Conservation (phyloP, 2,329 filamentous ascomycete species). For the Fusarium papillatum region DNA sequence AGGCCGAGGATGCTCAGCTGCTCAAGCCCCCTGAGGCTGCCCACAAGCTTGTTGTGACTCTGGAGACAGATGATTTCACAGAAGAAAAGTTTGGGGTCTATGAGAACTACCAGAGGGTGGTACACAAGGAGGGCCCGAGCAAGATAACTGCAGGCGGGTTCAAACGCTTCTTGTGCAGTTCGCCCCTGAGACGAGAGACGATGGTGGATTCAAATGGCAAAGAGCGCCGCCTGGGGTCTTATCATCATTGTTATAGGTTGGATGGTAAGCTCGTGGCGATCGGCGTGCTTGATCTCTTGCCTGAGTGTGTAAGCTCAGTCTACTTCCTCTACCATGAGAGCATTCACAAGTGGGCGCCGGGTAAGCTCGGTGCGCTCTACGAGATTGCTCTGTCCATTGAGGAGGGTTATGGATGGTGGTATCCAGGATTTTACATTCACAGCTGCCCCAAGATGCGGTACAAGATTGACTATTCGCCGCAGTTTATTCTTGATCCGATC, state of each 20-base stretch:
- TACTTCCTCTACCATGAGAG: constrained; percentile 88
- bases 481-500: constrained; percentile 80
- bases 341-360: constrained; percentile 77
- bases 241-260: constrained; percentile 85
- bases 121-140: constrained; percentile 75
- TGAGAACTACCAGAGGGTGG: constrained; percentile 79
- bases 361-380: constrained; percentile 81
- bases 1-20: constrained; percentile 70
- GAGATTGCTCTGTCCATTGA: constrained; percentile 81
- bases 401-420: constrained; percentile 81
- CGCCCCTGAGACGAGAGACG: constrained; percentile 69
- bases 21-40: constrained; percentile 73
- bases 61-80: constrained; percentile 79
- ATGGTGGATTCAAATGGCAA: constrained; percentile 61
- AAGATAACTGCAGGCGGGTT: constrained; percentile 75
- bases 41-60: constrained; percentile 76
- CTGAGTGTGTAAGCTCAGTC: constrained; percentile 83
- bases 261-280: constrained; percentile 83
- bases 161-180: constrained; percentile 79
- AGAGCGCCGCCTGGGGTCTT: constrained; percentile 75
- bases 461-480: constrained; percentile 84
- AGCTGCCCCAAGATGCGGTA: constrained; percentile 87
- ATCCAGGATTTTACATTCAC: constrained; percentile 87
- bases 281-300: constrained; percentile 82
- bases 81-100: constrained; percentile 83